Percentiles rank a stretch among this genome's conserved stretches.
phyloP scores from a whole-genome alignment of 1,284 basidiomycete genomes.

The Blastosporella zonata region DNA sequence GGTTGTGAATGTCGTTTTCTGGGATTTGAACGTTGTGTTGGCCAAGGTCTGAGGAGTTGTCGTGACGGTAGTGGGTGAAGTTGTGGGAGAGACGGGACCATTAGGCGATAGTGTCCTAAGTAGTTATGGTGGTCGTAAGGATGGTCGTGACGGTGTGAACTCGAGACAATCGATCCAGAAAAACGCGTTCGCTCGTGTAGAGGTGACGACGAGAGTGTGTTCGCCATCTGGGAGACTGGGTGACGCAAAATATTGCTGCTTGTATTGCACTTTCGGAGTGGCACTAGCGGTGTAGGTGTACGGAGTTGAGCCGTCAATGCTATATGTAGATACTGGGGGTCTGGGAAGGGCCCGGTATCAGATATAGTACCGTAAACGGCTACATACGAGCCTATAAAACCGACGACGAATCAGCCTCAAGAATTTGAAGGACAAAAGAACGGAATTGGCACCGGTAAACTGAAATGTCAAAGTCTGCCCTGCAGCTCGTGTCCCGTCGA shows the following conservation, averaged over 20 bases:
- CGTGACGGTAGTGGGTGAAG: neutral
- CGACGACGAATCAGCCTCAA: too few species aligned
- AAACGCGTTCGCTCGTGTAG: slow-evolving; percentile 7
- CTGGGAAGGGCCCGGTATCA: neutral
- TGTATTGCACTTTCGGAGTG: slow-evolving; percentile 2
- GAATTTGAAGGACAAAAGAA: neutral
- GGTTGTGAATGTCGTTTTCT: neutral
- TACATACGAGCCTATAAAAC: slow-evolving; percentile 16
- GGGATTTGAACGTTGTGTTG: neutral
- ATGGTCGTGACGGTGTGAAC: slow-evolving; percentile 1
- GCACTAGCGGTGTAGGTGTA: neutral
- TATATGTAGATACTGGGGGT: slow-evolving; percentile 17
- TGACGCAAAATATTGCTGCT: slow-evolving; percentile 17
- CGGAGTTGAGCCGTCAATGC: slow-evolving; percentile 12
- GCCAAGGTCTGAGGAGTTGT: neutral
- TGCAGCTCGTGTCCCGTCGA: too few species aligned
- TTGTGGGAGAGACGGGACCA: neutral
- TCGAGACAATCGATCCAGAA: slow-evolving; percentile 21
- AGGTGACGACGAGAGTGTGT: slow-evolving; percentile 21
- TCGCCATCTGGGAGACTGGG: slow-evolving; percentile 10
- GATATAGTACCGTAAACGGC: slow-evolving; percentile 22
- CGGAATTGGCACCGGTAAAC: slow-evolving; percentile 4
- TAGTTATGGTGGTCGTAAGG: neutral
- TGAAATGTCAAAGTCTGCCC: slow-evolving; percentile 7
- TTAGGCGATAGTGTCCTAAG: neutral